Evolutionary conservation across 1,284 basidiomycete species (phyloP).

Genomic region (Tilletia caries): DNA sequence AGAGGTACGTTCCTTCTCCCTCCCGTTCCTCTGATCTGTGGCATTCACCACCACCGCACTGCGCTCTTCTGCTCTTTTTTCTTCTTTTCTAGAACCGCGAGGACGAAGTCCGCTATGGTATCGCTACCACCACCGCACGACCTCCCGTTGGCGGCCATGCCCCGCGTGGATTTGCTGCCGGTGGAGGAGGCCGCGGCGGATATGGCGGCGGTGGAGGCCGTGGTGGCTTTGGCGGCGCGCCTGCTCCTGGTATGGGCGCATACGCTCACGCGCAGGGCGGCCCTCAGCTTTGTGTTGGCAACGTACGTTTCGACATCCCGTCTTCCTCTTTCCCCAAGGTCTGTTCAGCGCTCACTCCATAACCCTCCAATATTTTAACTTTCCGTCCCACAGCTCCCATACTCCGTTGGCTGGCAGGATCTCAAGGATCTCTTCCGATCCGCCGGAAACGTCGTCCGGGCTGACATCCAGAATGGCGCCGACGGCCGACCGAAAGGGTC

Average conservation of each 20-base stretch:
- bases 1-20: slow-evolving; percentile 79
- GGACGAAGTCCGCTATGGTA: slow-evolving; percentile 87
- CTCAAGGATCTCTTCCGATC: slow-evolving; percentile 93
- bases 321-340: no score
- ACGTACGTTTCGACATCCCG: no score
- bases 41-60: background rate
- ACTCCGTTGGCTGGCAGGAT: slow-evolving; percentile 96
- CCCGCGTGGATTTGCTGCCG: slow-evolving; percentile 32
- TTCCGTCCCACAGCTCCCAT: slow-evolving; percentile 61
- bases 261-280: slow-evolving; percentile 15
- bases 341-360: no score
- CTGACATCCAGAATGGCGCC: slow-evolving; percentile 85
- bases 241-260: slow-evolving; percentile 25
- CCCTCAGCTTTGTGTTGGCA: slow-evolving; percentile 85
- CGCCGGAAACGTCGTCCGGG: slow-evolving; percentile 86
- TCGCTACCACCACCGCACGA: slow-evolving; percentile 71
- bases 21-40: slow-evolving; percentile 1
- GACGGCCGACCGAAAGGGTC: slow-evolving; percentile 86
- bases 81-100: slow-evolving; percentile 90
- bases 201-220: slow-evolving; percentile 57
- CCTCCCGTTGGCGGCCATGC: background rate
- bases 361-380: background rate
- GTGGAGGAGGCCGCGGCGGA: slow-evolving; percentile 63
- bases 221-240: slow-evolving; percentile 54
- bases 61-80: background rate